phyloP scores from a whole-genome alignment of 2,329 filamentous ascomycete genomes.

The Pleurostoma richardsiae region DNA sequence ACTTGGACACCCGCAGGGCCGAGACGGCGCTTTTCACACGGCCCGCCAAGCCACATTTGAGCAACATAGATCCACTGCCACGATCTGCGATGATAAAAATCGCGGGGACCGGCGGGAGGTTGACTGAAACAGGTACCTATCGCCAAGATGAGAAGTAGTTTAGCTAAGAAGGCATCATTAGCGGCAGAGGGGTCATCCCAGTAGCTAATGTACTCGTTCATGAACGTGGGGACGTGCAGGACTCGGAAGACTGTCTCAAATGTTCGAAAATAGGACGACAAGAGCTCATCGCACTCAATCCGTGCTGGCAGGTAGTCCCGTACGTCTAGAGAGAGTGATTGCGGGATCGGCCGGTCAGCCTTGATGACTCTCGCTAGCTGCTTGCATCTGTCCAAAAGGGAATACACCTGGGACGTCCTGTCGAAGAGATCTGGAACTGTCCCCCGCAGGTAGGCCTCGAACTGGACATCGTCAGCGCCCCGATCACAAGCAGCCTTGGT shows the following conservation, averaged over 20 bases:
- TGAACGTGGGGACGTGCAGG: conserved; percentile 52
- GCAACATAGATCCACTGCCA: conserved; percentile 40
- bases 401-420: not conserved
- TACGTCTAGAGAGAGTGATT: conserved; percentile 28
- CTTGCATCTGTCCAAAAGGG: not conserved
- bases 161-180: conserved; percentile 40
- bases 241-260: conserved; percentile 53
- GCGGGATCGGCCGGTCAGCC: conserved; percentile 22
- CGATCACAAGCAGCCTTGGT: not conserved
- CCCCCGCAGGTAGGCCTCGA: not conserved
- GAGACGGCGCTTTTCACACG: conserved; percentile 2
- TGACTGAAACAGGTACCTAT: conserved; percentile 37
- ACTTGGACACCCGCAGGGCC: not conserved
- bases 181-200: conserved; percentile 36
- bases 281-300: conserved; percentile 40
- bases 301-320: conserved; percentile 32
- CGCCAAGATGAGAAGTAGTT: conserved; percentile 47
- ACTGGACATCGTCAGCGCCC: not conserved
- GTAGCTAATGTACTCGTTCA: conserved; percentile 44
- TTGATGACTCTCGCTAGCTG: not conserved
- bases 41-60: conserved; percentile 3
- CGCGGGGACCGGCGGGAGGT: not conserved
- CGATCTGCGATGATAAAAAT: not conserved
- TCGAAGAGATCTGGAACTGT: not conserved
- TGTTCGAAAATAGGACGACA: conserved; percentile 49